These are phyloP conservation scores for Nemophila menziesii DNA, from an alignment of 257 asterid species.

Conservation along the genomic window DNA sequence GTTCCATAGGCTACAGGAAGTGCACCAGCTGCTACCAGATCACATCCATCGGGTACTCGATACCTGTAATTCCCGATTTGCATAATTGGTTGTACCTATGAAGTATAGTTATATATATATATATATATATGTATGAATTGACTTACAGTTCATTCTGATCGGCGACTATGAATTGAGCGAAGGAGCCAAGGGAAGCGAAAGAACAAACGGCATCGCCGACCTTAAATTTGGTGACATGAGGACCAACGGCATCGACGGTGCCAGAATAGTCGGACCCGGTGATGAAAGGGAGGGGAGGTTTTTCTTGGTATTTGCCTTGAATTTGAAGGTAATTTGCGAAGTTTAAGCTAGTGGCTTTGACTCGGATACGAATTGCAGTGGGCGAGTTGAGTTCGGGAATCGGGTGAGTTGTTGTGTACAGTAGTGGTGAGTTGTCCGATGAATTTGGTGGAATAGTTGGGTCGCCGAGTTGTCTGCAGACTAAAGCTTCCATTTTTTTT, in stretches of 20 bases:
- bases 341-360: conserved; percentile 82
- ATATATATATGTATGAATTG: not conserved
- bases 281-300: conserved; percentile 66
- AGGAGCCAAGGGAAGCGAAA: conserved; percentile 58
- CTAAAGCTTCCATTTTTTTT: conserved; percentile 67
- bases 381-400: conserved; percentile 55
- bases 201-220: conserved; percentile 78
- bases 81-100: not conserved
- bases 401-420: conserved; percentile 36
- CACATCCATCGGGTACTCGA: conserved; percentile 79
- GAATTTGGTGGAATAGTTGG: conserved; percentile 51
- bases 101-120: not conserved
- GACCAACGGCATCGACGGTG: conserved; percentile 56
- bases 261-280: conserved; percentile 96
- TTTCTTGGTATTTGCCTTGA: conserved; percentile 84
- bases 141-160: conserved; percentile 65
- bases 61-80: conserved; percentile 28
- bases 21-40: conserved; percentile 76
- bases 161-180: conserved; percentile 72
- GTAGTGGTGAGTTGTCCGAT: conserved; percentile 38
- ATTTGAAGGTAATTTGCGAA: conserved; percentile 88
- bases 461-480: conserved; percentile 73
- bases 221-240: conserved; percentile 60
- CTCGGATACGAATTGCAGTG: conserved; percentile 60
- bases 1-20: conserved; percentile 93